Conservation (phyloP, 192 early-diverging fungal species). For the Linnemannia exigua region DNA sequence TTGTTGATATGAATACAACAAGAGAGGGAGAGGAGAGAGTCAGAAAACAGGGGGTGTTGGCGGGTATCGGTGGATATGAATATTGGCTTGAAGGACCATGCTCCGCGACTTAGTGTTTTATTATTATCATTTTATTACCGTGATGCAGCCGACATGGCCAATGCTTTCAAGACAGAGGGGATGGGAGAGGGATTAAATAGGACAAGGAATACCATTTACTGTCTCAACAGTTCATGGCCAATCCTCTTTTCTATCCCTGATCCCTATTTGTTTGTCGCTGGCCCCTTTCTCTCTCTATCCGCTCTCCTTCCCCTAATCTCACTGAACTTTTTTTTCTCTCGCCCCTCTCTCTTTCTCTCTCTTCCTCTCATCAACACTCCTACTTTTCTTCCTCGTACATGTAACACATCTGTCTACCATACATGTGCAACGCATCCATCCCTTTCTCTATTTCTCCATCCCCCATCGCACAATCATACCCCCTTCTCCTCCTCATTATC, state of each 20-base stretch:
- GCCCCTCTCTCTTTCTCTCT: neutral
- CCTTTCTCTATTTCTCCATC: no score
- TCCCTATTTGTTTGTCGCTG: neutral
- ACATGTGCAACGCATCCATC: neutral
- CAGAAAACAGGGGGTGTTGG: no score
- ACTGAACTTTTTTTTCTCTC: neutral
- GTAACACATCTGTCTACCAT: neutral
- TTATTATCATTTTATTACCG: no score
- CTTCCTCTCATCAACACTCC: neutral
- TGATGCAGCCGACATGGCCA: no score
- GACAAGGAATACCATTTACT: no score
- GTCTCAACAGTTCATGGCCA: neutral
- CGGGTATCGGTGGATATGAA: no score
- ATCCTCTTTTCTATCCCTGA: conserved; percentile 1
- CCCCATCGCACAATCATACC: neutral
- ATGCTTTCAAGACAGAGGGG: no score
- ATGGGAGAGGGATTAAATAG: no score
- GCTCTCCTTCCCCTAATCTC: neutral
- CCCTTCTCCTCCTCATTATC: neutral
- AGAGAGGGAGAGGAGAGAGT: neutral
- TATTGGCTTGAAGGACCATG: no score
- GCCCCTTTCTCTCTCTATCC: neutral
- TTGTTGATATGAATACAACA: neutral
- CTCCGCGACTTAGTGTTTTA: no score
- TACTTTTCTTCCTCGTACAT: neutral